A percentile compares a stretch with the other conserved stretches of the same genome.
These are phyloP conservation scores for Epichloe bromicola DNA, from an alignment of 2,329 filamentous ascomycete species.

Conservation along the genomic window DNA sequence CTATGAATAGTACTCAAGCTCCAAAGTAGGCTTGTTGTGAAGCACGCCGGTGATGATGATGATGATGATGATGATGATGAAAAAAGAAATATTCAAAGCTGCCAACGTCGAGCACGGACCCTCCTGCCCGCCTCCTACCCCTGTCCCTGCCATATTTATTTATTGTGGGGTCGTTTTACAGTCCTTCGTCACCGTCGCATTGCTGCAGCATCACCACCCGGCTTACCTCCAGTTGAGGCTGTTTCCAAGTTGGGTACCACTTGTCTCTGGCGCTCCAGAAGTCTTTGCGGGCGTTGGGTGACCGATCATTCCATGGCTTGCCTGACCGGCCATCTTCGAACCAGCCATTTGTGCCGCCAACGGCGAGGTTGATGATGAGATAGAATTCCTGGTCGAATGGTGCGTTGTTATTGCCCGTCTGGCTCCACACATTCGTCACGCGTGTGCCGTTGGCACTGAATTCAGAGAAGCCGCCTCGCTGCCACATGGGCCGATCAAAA, in stretches of 20 bases:
- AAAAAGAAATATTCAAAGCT: not conserved
- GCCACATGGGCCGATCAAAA: slow-evolving; percentile 55
- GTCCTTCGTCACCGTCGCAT: slow-evolving; percentile 46
- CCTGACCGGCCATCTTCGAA: slow-evolving; percentile 57
- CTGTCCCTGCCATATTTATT: not conserved
- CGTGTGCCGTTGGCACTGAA: slow-evolving; percentile 52
- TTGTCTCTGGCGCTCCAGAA: slow-evolving; percentile 57
- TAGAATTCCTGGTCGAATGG: slow-evolving; percentile 70
- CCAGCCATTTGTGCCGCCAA: slow-evolving; percentile 73
- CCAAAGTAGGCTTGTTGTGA: no score
- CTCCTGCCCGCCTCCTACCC: no score
- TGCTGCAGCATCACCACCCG: slow-evolving; percentile 61
- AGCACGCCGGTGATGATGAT: no score
- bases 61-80: not conserved
- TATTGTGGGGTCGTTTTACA: slow-evolving; percentile 17
- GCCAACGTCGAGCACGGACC: no score
- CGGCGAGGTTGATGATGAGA: slow-evolving; percentile 62
- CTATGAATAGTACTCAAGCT: no score
- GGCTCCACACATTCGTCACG: slow-evolving; percentile 49
- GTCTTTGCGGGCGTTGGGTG: slow-evolving; percentile 53
- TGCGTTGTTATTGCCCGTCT: slow-evolving; percentile 46
- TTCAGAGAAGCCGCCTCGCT: slow-evolving; percentile 51
- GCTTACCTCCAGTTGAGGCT: slow-evolving; percentile 54
- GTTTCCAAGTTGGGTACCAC: slow-evolving; percentile 62
- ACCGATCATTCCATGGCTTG: slow-evolving; percentile 70